Evolutionary conservation across 2,329 filamentous ascomycete species (phyloP), one percentile per base, ranked within the genome.

Genomic region (Neocatenulostroma microsporum): DNA sequence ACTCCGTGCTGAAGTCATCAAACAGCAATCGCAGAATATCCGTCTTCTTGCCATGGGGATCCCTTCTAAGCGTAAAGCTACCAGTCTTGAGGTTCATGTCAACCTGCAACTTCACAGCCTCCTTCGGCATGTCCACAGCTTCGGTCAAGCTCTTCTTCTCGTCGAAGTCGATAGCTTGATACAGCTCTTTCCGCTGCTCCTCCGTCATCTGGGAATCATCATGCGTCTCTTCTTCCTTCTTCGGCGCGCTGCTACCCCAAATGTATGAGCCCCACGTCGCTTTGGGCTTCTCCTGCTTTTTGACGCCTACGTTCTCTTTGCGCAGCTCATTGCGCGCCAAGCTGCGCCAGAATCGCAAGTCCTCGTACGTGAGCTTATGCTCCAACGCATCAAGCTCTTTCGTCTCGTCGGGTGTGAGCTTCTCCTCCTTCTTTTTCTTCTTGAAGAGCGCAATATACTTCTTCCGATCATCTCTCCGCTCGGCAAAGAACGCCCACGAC

Each of bases 81-180:
- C 91, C 91, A 1, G 89, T 94, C 45, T 84, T 83, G n/a, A 99
- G 77, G 37, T 84, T 89, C 33, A 91, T 82, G 57, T 96, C 87
- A 32, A 98, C 69, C 57, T 95, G 85, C 60, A 96, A 72, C 62
- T 96, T 95, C 53, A 98, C 73, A 8, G 86, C 86, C 50, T 99
- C 91, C 36, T 84, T 78, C 0, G 93, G 93, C 21, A 87, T 71
- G 50, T 98, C 91, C 3, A 99, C 80, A 27, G 83, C 81, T 48
- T 94, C 87, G 0, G 86, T 73, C 25, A 98, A 73, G 2, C 83
- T 84, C 42, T 88, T 80, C 68, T 95, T 96, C 62, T 99, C 91
- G 45, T 98, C 85, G 80, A 89, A 99, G 53, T 96, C 91, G 52
- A 99, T 99, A 33, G 86, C 93, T 50, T 93, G 82, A 60, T 96